Conservation (phyloP, 495 filamentous ascomycete genomes). For the Penicillium bialowiezense region DNA sequence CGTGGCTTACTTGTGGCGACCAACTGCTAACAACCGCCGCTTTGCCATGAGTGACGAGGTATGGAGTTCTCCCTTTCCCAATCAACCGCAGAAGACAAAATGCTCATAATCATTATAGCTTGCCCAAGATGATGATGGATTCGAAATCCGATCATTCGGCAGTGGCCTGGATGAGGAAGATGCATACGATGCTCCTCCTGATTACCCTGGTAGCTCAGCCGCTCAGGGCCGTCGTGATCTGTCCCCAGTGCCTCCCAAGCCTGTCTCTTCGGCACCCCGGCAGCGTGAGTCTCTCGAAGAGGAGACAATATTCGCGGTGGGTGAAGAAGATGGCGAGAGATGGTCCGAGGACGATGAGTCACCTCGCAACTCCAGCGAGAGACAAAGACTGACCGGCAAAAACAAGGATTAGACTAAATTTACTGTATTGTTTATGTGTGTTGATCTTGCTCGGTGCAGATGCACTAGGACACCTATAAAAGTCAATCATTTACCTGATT, state of each 20-base stretch:
- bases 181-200: conserved; percentile 41
- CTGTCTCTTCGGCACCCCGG: conserved; percentile 41
- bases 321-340: conserved; percentile 73
- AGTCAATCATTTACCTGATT: not conserved
- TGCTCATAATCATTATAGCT: conserved; percentile 52
- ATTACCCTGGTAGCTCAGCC: conserved; percentile 26
- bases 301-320: conserved; percentile 92
- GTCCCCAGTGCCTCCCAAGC: conserved; percentile 52
- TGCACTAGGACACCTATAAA: not conserved
- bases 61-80: conserved; percentile 13
- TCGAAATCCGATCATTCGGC: conserved; percentile 92
- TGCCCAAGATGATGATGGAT: conserved; percentile 97
- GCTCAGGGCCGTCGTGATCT: conserved; percentile 36
- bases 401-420: conserved; percentile 9
- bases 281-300: conserved; percentile 75
- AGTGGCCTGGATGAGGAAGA: conserved; percentile 73
- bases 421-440: not conserved
- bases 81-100: not conserved
- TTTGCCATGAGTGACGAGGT: conserved; percentile 99
- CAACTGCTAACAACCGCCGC: conserved; percentile 91
- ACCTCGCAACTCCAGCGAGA: conserved; percentile 53
- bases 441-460: not conserved
- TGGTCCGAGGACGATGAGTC: conserved; percentile 65
- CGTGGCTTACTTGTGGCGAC: conserved; percentile 95
- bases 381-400: conserved; percentile 60